Conservation (phyloP, 345 rosid genomes). For the Ceriops zippeliana region DNA sequence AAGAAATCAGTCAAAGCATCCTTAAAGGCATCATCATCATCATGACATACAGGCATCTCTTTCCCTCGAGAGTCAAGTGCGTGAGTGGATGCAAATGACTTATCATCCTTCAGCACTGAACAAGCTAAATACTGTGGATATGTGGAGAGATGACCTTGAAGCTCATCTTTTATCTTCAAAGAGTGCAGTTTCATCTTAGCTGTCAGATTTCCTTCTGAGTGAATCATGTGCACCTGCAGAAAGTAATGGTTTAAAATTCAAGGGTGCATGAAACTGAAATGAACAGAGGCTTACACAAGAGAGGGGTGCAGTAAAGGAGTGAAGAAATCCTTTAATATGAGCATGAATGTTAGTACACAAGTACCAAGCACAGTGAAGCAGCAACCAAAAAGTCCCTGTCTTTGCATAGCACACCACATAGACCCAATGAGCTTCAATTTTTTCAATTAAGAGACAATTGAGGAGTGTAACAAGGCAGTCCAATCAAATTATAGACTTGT, state of each 20-base stretch:
- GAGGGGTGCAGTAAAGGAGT: too few species aligned
- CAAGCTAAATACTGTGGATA: conserved; percentile 62
- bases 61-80: conserved; percentile 34
- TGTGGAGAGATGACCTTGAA: conserved; percentile 57
- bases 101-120: conserved; percentile 70
- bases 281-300: background rate
- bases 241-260: conserved; percentile 1
- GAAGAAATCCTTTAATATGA: too few species aligned
- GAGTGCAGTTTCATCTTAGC: conserved; percentile 87
- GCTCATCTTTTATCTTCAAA: conserved; percentile 87
- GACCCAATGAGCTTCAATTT: too few species aligned
- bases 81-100: conserved; percentile 34
- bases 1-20: conserved; percentile 92
- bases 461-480: too few species aligned
- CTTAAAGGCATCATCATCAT: conserved; percentile 79
- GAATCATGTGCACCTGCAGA: conserved; percentile 68
- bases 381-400: too few species aligned
- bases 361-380: too few species aligned
- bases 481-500: too few species aligned
- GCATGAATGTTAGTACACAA: too few species aligned
- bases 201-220: conserved; percentile 60
- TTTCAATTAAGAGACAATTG: too few species aligned
- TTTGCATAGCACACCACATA: too few species aligned
- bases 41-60: conserved; percentile 42
- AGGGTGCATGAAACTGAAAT: background rate